Evolutionary conservation across 371 early-diverging fungal genomes (phyloP), one percentile per base, ranked within the genome.

Genomic region (Lichtheimia hyalospora): DNA sequence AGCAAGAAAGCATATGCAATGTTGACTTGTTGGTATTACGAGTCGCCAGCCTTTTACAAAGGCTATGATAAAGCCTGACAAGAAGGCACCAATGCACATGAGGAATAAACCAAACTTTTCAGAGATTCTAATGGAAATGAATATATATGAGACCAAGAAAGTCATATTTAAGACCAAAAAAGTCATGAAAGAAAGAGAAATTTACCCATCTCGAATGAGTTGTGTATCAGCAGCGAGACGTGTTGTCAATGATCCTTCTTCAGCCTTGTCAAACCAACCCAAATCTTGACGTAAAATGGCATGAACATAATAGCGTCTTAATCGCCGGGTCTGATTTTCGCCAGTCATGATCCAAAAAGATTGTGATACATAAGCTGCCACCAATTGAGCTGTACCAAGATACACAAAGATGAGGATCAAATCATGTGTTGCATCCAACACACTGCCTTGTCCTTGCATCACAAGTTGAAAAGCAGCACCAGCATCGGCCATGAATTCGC

Each of bases 241-340:
- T 18, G 89, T 88, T 12, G 89, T 90, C 42, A 88, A 73, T 52
- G 89, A 89, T 40, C 90, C 89, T 62, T 74, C 67, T 73, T 84
- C 81, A 50, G 84, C 73, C 42, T 75, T 79, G 62, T 99, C 99
- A 66, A 94, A 96, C 90, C 92, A 99, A 18, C 85, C 89, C 60
- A 95, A 84, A 21, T 98, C 93, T 69, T 97, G 96, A 28, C 92
- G 86, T 41, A 99, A 75, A 43, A 95, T 84, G 1, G 95, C 79
- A 50, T 80, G 83, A 23, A 95, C 87, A 53, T 90, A 93, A 24
- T 49, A 39, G 3, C 54, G 44, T 34, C 80, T 68, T 23, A 79
- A 74, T 25, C 80, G 70, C 24, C 80, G 80, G 1, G 70, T 69
- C 52, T 63, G 64, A 21, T 56, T 56, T 49, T 65, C 66, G 46